Evolutionary conservation across 2,329 filamentous ascomycete species (phyloP).

Genomic region (Trichoderma afroharzianum): DNA sequence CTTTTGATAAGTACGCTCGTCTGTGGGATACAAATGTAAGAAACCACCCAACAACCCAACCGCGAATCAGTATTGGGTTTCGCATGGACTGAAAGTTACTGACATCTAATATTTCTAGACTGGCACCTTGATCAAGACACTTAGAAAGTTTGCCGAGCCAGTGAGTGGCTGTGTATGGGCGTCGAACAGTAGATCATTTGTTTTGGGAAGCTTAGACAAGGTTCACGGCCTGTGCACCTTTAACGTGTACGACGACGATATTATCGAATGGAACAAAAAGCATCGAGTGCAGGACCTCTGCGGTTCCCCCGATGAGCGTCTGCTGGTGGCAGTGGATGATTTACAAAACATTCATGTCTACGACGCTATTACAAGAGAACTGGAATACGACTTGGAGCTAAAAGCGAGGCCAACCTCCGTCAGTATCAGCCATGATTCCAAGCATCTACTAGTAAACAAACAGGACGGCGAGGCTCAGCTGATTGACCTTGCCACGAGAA

Average conservation of each 20-base stretch:
- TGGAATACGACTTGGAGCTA: conserved; percentile 67
- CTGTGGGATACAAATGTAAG: conserved; percentile 71
- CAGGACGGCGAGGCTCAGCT: conserved; percentile 72
- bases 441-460: conserved; percentile 77
- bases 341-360: conserved; percentile 73
- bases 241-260: conserved; percentile 58
- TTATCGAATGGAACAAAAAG: conserved; percentile 64
- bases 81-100: not conserved
- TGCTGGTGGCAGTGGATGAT: conserved; percentile 74
- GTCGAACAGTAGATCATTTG: conserved; percentile 70
- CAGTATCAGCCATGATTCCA: conserved; percentile 76
- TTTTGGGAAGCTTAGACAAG: conserved; percentile 73
- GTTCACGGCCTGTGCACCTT: conserved; percentile 66
- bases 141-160: conserved; percentile 73
- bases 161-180: conserved; percentile 91
- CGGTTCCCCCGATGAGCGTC: conserved; percentile 75
- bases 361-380: conserved; percentile 69
- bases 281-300: conserved; percentile 81
- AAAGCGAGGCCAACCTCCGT: conserved; percentile 73
- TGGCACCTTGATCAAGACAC: conserved; percentile 58
- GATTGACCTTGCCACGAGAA: conserved; percentile 70
- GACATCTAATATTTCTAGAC: conserved; percentile 41
- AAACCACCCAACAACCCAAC: conserved; percentile 9
- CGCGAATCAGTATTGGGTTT: not conserved
- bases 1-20: conserved; percentile 66